Base-by-base conservation (phyloP, 306 rosid genomes). In the Inga oerstediana region DNA sequence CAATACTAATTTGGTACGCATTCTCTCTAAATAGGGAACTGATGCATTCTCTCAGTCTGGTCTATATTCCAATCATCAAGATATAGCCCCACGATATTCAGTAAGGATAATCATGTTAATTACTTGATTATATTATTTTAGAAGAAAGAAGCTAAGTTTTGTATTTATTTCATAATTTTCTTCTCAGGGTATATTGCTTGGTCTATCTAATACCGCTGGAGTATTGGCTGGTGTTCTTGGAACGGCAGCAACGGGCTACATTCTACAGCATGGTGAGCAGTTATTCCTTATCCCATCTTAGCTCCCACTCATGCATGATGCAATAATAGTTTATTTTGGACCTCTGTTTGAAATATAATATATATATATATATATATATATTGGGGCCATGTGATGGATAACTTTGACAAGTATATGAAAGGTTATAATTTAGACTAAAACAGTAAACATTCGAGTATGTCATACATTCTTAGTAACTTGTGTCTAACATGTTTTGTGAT, bases 11-110 rank as follows among this genome's bases (percentile, higher is more conserved):
- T 62, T 32, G 73, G 59, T 83, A 76, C 46, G 16, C 37, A 78
- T 72, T 77, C 75, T 52, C 84, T 44, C 52, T 75, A 45, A 75
- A 80, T 34, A 92, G 99, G 98, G 99, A 86, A 92, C 98, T 66
- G 99, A 97, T 78, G 99, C 99, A 74, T 97, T 97, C 90, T 96
- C 99, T 52, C 99, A 97, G 75, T 97, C 99, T 2, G 99, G 98
- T 59, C 91, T 94, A 67, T 97, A 97, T 85, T 97, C 99, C 65
- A 97, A 97, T 80, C 99, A 97, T 89, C 99, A 97, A 88, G 99
- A 97, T 80, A 97, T 96, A 49, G 99, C 94, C 68, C 99, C 99
- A 4, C 89, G 99, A 84, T 97, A 92, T 84, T 94, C 99, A 37
- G 99, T 97, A 82, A 92, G 99, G 80, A 65, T 62, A 49, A 45